These are phyloP conservation scores for Rhizomucor pusillus DNA, from an alignment of 371 early-diverging fungal genomes.

Conservation along the genomic window DNA sequence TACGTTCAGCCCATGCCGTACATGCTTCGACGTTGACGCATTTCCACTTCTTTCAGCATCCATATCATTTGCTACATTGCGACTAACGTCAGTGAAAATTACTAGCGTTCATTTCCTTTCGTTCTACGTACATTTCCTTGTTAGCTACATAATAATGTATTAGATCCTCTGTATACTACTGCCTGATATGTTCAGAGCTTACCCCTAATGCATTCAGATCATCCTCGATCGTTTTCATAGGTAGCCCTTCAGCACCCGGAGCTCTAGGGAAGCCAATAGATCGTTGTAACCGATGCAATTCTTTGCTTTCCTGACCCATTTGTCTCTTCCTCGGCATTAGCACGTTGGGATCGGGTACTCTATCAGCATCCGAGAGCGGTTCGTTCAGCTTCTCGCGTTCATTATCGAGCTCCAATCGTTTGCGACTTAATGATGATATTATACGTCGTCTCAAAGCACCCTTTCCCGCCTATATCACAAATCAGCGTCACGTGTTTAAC, in stretches of 20 bases:
- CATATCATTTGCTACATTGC: not conserved
- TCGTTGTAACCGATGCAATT: conserved; percentile 27
- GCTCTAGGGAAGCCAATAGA: conserved; percentile 36
- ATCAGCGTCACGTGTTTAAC: too few species aligned
- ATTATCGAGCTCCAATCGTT: conserved; percentile 27
- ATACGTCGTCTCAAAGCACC: conserved; percentile 29
- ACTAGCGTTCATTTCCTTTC: not conserved
- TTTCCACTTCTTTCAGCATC: conserved; percentile 3
- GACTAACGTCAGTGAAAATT: too few species aligned
- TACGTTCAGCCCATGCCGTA: too few species aligned
- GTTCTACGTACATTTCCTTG: too few species aligned
- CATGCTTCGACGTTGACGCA: not conserved
- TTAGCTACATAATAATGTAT: too few species aligned
- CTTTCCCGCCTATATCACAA: conserved; percentile 30
- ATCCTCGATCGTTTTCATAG: conserved; percentile 28
- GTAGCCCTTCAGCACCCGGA: conserved; percentile 18
- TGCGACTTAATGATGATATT: conserved; percentile 20
- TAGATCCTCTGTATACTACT: too few species aligned
- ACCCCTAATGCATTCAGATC: conserved; percentile 44
- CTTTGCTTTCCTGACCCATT: conserved; percentile 21
- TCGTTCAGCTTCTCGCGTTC: conserved; percentile 28
- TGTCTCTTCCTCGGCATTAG: conserved; percentile 3
- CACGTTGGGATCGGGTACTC: conserved; percentile 8
- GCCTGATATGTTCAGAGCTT: conserved; percentile 11
- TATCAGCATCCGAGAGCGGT: conserved; percentile 11